Percentiles rank a stretch among this genome's conserved stretches.
Conservation (phyloP, 257 asterid species). For the Nemophila menziesii region DNA sequence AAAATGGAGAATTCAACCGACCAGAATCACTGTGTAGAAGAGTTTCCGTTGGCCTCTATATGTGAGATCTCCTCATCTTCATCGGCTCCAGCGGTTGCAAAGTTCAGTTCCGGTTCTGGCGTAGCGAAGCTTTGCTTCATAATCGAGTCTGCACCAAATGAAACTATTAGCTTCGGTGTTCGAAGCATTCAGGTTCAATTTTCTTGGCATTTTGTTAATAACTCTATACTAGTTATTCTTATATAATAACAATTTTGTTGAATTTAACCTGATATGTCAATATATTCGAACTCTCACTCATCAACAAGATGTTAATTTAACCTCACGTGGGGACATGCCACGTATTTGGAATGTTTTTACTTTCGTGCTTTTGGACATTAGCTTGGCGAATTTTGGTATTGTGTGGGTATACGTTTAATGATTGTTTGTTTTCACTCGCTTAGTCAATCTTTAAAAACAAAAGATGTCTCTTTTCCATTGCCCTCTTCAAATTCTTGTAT, state of each 20-base stretch:
- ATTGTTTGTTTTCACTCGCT: no score
- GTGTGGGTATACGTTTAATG: no score
- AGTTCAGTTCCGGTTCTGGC: constrained; percentile 44
- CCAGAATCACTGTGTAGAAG: constrained; percentile 40
- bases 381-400: no score
- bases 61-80: constrained; percentile 63
- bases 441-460: no score
- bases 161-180: constrained; percentile 44
- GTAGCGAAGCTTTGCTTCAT: constrained; percentile 35
- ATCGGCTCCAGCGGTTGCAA: constrained; percentile 46
- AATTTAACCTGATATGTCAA: no score
- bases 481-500: no score
- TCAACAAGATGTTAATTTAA: no score
- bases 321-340: no score
- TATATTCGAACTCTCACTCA: no score
- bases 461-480: no score
- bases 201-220: background rate
- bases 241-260: background rate
- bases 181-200: constrained; percentile 34
- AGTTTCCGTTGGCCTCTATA: constrained; percentile 58
- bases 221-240: background rate
- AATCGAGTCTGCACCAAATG: constrained; percentile 34
- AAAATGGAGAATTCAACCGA: constrained; percentile 30
- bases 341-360: background rate
- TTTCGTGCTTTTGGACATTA: no score